These are phyloP conservation scores for Pseudozyma sp. DNA, from an alignment of 1,284 basidiomycete species.

Conservation along the genomic window DNA sequence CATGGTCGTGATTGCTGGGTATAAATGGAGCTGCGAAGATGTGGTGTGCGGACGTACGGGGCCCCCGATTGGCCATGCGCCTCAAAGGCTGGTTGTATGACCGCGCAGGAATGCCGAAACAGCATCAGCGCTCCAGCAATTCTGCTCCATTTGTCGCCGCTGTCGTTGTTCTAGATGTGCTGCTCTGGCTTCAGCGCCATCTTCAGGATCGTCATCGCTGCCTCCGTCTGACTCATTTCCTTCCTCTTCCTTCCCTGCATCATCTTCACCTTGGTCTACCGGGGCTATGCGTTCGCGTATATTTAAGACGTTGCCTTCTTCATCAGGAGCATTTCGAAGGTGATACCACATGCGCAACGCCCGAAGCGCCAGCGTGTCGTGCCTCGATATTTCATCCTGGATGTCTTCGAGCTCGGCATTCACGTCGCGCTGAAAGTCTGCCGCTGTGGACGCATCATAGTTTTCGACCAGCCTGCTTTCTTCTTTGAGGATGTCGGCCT, in stretches of 20 bases:
- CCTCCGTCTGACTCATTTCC: slow-evolving; percentile 19
- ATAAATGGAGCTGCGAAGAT: too few relatives aligned
- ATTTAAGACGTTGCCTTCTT: slow-evolving; percentile 55
- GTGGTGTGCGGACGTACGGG: too few relatives aligned
- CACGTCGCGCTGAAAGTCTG: slow-evolving; percentile 6
- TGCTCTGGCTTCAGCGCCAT: slow-evolving; percentile 14
- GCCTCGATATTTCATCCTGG: slow-evolving; percentile 40
- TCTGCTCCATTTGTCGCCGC: slow-evolving; percentile 21
- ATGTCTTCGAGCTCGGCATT: slow-evolving; percentile 28
- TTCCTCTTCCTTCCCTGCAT: slow-evolving; percentile 40
- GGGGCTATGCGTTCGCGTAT: slow-evolving; percentile 43
- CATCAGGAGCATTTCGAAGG: slow-evolving; percentile 51
- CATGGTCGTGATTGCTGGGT: too few relatives aligned
- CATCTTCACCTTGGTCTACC: slow-evolving; percentile 32
- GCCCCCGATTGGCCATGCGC: neutral
- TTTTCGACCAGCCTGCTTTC: slow-evolving; percentile 38
- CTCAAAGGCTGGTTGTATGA: slow-evolving; percentile 13
- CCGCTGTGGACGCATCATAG: slow-evolving; percentile 33
- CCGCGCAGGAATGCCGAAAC: slow-evolving; percentile 41
- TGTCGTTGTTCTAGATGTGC: slow-evolving; percentile 21
- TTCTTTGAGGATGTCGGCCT: slow-evolving; percentile 43
- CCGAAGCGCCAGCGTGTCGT: slow-evolving; percentile 48
- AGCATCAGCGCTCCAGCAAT: slow-evolving; percentile 35
- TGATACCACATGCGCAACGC: slow-evolving; percentile 58
- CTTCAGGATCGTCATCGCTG: slow-evolving; percentile 39